A percentile compares a stretch with the other conserved stretches of the same genome.
phyloP scores from a whole-genome alignment of 345 rosid genomes.

The Hypericum perforatum region DNA sequence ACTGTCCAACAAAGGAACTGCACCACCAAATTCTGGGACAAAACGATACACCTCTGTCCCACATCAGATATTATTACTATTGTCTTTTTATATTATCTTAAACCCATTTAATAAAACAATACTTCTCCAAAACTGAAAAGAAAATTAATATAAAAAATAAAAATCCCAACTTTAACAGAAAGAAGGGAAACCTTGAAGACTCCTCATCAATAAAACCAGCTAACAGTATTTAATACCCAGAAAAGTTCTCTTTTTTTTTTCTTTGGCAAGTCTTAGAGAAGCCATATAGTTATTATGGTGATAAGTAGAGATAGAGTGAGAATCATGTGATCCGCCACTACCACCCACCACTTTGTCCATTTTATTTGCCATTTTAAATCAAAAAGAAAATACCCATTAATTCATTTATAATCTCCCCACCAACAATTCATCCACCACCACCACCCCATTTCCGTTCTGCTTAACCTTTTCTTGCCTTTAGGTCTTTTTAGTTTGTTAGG shows the following conservation, averaged over 20 bases:
- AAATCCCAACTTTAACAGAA: no score
- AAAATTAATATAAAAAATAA: no score
- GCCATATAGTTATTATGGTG: slow-evolving; percentile 8
- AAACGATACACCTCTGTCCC: no score
- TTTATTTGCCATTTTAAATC: slow-evolving; percentile 2
- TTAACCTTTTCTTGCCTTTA: neutral
- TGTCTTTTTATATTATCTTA: no score
- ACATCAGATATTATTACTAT: no score
- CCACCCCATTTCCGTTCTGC: neutral
- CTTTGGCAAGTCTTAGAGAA: neutral
- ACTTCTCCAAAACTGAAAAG: no score
- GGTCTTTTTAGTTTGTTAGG: neutral
- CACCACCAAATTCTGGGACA: no score
- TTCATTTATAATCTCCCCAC: slow-evolving; percentile 23
- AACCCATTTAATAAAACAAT: no score
- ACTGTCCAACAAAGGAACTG: no score
- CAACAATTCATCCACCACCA: slow-evolving; percentile 9
- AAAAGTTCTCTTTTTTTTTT: neutral
- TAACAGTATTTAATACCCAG: no score
- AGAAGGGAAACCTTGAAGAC: no score
- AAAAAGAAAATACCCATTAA: neutral
- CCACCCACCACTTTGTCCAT: slow-evolving; percentile 7
- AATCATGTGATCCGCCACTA: slow-evolving; percentile 55
- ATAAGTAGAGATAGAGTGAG: slow-evolving; percentile 28
- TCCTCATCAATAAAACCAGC: no score